Percentiles rank a stretch among this genome's conserved stretches.
These are phyloP conservation scores for Termitomyces eurrhizus DNA, from an alignment of 768 basidiomycete genomes.

Conservation along the genomic window DNA sequence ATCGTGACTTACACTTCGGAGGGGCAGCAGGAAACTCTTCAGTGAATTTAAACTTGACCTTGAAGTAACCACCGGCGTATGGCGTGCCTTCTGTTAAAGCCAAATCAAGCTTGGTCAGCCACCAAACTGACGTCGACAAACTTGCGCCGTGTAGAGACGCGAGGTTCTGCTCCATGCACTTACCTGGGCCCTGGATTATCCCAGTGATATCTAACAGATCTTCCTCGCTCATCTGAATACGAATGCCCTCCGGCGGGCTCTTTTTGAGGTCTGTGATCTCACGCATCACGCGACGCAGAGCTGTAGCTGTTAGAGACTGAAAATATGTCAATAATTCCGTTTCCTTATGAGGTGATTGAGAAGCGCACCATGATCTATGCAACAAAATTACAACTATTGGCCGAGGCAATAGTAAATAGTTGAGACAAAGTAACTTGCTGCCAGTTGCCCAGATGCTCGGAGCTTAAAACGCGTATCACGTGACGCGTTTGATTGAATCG, in stretches of 20 bases:
- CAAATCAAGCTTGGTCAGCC: constrained; percentile 24
- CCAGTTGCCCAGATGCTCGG: constrained; percentile 1
- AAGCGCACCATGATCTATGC: constrained; percentile 16
- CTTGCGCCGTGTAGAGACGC: constrained; percentile 17
- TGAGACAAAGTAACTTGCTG: constrained; percentile 7
- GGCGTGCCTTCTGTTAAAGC: constrained; percentile 51
- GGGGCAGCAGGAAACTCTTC: constrained; percentile 93
- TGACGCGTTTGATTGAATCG: background rate
- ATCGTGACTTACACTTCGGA: constrained; percentile 73
- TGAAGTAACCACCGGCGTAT: constrained; percentile 65
- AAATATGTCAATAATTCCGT: background rate
- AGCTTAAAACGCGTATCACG: constrained; percentile 10
- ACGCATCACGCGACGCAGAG: constrained; percentile 83
- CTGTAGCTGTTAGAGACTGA: constrained; percentile 46
- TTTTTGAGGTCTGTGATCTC: constrained; percentile 79
- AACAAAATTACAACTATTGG: background rate
- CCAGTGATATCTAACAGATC: constrained; percentile 87
- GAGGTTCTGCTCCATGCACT: constrained; percentile 23
- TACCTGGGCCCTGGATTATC: constrained; percentile 88
- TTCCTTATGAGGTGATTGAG: background rate
- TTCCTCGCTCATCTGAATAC: constrained; percentile 81
- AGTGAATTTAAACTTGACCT: constrained; percentile 82
- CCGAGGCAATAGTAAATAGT: constrained; percentile 4
- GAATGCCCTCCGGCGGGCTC: constrained; percentile 89
- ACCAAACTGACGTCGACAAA: constrained; percentile 8